Evolutionary conservation across 1,284 basidiomycete genomes (phyloP).

Genomic region (Wallemia mellicola): DNA sequence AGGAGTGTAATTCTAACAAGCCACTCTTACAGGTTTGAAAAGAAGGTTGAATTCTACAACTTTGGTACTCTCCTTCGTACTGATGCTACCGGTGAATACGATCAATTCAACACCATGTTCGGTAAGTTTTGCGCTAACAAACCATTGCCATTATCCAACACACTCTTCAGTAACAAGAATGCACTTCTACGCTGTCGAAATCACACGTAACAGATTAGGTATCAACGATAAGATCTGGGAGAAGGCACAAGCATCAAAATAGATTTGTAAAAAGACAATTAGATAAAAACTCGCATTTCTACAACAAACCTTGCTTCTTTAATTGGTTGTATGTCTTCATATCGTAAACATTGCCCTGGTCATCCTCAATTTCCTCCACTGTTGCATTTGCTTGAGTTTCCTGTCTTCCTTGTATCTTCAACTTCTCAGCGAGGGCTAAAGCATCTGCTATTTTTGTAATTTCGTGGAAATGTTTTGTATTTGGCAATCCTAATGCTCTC

Average conservation of each 20-base stretch:
- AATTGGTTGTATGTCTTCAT: constrained; percentile 68
- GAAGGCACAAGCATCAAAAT: constrained; percentile 24
- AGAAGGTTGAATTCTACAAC: constrained; percentile 73
- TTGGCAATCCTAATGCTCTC: constrained; percentile 84
- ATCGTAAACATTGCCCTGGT: constrained; percentile 83
- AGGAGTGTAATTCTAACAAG: background rate
- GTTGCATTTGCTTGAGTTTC: constrained; percentile 73
- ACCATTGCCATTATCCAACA: too few species aligned
- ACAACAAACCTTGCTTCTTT: constrained; percentile 69
- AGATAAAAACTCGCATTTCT: constrained; percentile 7
- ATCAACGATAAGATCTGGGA: constrained; percentile 73
- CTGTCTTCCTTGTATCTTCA: constrained; percentile 71
- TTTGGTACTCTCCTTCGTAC: constrained; percentile 82
- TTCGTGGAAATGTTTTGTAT: constrained; percentile 96
- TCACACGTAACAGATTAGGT: constrained; percentile 67
- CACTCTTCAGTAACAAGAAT: constrained; percentile 19
- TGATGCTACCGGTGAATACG: constrained; percentile 53
- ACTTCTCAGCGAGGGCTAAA: constrained; percentile 66
- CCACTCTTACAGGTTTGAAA: constrained; percentile 32
- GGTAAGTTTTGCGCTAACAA: too few species aligned
- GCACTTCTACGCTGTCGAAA: constrained; percentile 83
- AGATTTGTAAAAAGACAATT: constrained; percentile 10
- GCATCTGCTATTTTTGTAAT: constrained; percentile 94
- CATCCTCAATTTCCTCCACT: constrained; percentile 87
- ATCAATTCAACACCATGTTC: constrained; percentile 78